A percentile compares a stretch with the other conserved stretches of the same genome.
phyloP scores from a whole-genome alignment of 768 basidiomycete species.

The Suillus clintonianus region DNA sequence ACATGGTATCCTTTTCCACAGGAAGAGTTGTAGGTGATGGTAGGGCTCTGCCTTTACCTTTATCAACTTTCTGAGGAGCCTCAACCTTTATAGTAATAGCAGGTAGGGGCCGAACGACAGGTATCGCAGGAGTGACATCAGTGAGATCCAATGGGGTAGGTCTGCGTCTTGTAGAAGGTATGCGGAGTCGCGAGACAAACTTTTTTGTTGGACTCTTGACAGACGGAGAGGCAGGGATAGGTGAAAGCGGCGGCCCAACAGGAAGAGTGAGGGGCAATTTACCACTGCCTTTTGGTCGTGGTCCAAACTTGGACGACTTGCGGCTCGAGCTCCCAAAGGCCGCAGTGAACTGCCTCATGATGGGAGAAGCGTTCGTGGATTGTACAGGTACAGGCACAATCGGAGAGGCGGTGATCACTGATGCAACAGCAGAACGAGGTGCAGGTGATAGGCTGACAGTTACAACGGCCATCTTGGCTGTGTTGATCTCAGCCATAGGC shows the following conservation, averaged over 20 bases:
- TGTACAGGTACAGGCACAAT: not conserved
- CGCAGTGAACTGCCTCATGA: not conserved
- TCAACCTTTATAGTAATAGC: not conserved
- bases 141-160: conserved; percentile 1
- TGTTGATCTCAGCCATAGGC: not conserved
- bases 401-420: not conserved
- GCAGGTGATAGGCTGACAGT: conserved; percentile 4
- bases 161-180: conserved; percentile 4
- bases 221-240: not conserved
- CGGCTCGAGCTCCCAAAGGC: not conserved
- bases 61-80: conserved; percentile 8
- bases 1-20: conserved; percentile 5
- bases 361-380: not conserved
- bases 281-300: conserved; percentile 1
- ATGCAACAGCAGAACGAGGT: conserved; percentile 5
- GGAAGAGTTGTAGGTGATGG: not conserved
- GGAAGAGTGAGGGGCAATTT: conserved; percentile 13
- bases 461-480: conserved; percentile 1
- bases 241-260: not conserved
- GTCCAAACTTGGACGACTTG: not conserved
- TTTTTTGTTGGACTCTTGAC: conserved; percentile 7
- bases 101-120: conserved; percentile 3
- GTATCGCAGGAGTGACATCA: not conserved
- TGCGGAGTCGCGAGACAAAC: conserved; percentile 12
- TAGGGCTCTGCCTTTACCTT: conserved; percentile 12